Base-by-base conservation (phyloP, 176 grass and related monocot genomes). In the Oryza longistaminata region DNA sequence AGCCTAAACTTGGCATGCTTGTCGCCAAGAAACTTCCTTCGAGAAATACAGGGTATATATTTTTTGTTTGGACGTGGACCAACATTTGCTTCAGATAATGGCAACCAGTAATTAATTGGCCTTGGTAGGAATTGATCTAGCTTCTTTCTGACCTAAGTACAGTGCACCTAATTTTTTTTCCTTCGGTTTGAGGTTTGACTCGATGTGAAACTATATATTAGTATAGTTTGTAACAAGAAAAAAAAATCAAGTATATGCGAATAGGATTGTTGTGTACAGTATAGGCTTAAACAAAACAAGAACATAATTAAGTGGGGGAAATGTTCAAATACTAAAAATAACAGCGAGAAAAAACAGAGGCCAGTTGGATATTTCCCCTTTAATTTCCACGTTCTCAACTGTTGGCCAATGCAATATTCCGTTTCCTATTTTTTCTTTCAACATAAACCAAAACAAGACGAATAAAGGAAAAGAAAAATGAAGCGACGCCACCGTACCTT, bases 21-120 rank as follows among this genome's bases (percentile, higher is more conserved):
- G 68, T 55, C 17, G 48, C 3, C 29, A 42, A 43, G 19, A 64
- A 16, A 43, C 35, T 14, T 66, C 26, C n/a, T 29, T 46, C 26
- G 39, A 26, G 70, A 73, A 73, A n/a, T n/a, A n/a, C n/a, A n/a
- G n/a, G n/a, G n/a, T n/a, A n/a, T n/a, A n/a, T n/a, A n/a, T n/a
- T n/a, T n/a, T n/a, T n/a, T 75, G 65, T 68, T 68, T 68, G 33
- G 78, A 26, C 64, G 21, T 71, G 6, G 16, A 19, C 43, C 64
- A 80, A 50, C 31, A 71, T 40, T 81, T 71, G 67, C 78, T 70
- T 81, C 19, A 50, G 64, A 69, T 35, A 5, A 33, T 10, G 11
- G 29, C 78, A 55, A 80, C 21, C 12, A 13, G 2, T 24, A 19
- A 60, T 10, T 29, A 2, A 6, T 15, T 7, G 25, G 12, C 21